phyloP scores from a whole-genome alignment of 345 rosid genomes.

The Melastoma malabathricum region DNA sequence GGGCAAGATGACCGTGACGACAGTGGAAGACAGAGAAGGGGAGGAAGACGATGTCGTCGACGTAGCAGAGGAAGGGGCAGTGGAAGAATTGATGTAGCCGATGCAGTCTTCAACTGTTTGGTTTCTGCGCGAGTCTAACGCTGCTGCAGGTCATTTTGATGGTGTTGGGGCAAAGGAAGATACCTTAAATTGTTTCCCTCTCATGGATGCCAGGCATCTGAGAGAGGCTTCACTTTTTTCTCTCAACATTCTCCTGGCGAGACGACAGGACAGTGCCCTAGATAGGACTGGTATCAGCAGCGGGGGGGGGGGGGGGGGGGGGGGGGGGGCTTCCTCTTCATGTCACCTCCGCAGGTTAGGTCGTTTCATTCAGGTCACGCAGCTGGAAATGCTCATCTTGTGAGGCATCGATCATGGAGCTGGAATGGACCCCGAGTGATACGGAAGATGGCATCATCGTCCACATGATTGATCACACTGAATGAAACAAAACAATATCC shows the following conservation, averaged over 20 bases:
- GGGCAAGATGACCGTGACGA: not conserved
- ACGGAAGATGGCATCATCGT: no score
- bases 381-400: no score
- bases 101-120: constrained; percentile 79
- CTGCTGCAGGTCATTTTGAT: constrained; percentile 14
- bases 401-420: no score
- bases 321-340: not conserved
- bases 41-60: constrained; percentile 22
- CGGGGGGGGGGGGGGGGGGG: constrained; percentile 1
- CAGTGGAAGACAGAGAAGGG: not conserved
- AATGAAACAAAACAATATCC: no score
- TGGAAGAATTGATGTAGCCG: constrained; percentile 43
- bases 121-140: constrained; percentile 41
- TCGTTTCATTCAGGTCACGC: no score
- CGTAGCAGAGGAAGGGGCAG: constrained; percentile 29
- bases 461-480: no score
- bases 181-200: constrained; percentile 24
- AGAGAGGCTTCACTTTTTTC: constrained; percentile 29
- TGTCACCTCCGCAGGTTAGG: not conserved
- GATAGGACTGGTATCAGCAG: constrained; percentile 13
- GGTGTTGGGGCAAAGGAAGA: constrained; percentile 27
- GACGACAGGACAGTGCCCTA: constrained; percentile 18
- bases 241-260: constrained; percentile 32
- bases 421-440: no score
- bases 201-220: constrained; percentile 16